phyloP scores from a whole-genome alignment of 371 early-diverging fungal genomes.

The Lichtheimia hyalospora region DNA sequence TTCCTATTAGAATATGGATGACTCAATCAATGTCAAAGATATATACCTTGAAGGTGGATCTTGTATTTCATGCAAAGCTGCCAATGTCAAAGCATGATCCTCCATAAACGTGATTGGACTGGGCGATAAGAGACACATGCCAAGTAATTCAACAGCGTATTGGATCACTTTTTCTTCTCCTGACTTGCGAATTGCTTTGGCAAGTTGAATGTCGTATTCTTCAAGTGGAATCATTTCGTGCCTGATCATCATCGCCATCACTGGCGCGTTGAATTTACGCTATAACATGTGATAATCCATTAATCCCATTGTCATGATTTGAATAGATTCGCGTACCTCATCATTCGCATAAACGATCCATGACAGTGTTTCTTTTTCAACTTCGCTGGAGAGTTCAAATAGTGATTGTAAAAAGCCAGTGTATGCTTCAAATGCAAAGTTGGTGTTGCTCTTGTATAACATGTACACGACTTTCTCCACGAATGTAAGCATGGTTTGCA shows the following conservation, averaged over 20 bases:
- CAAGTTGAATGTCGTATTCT: slow-evolving; percentile 86
- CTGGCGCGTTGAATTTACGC: slow-evolving; percentile 81
- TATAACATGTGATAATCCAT: slow-evolving; percentile 1
- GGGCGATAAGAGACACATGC: slow-evolving; percentile 65
- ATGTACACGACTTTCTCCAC: slow-evolving; percentile 83
- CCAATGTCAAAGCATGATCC: slow-evolving; percentile 75
- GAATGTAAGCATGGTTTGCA: slow-evolving; percentile 74
- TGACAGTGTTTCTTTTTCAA: slow-evolving; percentile 77
- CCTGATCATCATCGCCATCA: slow-evolving; percentile 77
- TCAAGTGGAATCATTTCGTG: slow-evolving; percentile 70
- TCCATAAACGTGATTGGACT: slow-evolving; percentile 55
- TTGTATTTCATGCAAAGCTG: slow-evolving; percentile 59
- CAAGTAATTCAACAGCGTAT: slow-evolving; percentile 73
- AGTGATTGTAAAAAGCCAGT: slow-evolving; percentile 78
- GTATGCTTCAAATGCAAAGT: slow-evolving; percentile 79
- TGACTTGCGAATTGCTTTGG: slow-evolving; percentile 70
- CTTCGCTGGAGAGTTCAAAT: slow-evolving; percentile 74
- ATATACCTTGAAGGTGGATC: slow-evolving; percentile 52
- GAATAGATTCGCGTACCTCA: slow-evolving; percentile 45
- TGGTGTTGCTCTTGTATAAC: slow-evolving; percentile 75
- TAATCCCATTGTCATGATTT: not conserved
- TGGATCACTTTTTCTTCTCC: slow-evolving; percentile 52
- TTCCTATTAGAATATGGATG: not conserved
- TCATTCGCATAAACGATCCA: slow-evolving; percentile 94
- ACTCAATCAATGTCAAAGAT: not conserved